A percentile compares a stretch with the other conserved stretches of the same genome.
Conservation (phyloP, 345 rosid species). For the Alliaria petiolata region DNA sequence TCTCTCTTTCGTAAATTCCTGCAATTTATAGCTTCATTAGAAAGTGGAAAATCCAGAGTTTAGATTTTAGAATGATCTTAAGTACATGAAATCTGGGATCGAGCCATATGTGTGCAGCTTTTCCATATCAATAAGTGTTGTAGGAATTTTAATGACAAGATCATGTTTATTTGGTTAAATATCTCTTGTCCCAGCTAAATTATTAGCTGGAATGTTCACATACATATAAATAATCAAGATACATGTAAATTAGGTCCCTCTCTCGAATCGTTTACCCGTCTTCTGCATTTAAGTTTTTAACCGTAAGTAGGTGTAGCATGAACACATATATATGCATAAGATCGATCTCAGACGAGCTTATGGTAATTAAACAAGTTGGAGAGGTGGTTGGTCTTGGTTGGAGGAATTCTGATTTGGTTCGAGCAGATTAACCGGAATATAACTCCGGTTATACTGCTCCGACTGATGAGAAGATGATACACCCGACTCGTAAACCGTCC, state of each 20-base stretch:
- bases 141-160: background rate
- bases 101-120: background rate
- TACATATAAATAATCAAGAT: background rate
- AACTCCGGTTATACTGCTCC: slow-evolving; percentile 52
- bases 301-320: slow-evolving; percentile 2
- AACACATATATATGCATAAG: slow-evolving; percentile 13
- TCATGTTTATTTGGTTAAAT: background rate
- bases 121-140: background rate
- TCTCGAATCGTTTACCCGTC: slow-evolving; percentile 15
- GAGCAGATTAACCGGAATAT: slow-evolving; percentile 55
- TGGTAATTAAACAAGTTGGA: slow-evolving; percentile 58
- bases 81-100: no score
- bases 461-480: slow-evolving; percentile 42
- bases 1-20: slow-evolving; percentile 54
- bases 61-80: background rate
- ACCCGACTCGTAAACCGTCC: slow-evolving; percentile 37
- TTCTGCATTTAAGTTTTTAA: background rate
- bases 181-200: background rate
- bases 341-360: background rate
- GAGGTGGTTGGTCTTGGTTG: slow-evolving; percentile 52
- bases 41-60: slow-evolving; percentile 48
- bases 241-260: slow-evolving; percentile 19
- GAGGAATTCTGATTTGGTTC: slow-evolving; percentile 54
- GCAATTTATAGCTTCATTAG: slow-evolving; percentile 46
- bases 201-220: background rate